Evolutionary conservation across 2,329 filamentous ascomycete genomes (phyloP), one percentile per base, ranked within the genome.

Genomic region (Pochonia chlamydosporia): DNA sequence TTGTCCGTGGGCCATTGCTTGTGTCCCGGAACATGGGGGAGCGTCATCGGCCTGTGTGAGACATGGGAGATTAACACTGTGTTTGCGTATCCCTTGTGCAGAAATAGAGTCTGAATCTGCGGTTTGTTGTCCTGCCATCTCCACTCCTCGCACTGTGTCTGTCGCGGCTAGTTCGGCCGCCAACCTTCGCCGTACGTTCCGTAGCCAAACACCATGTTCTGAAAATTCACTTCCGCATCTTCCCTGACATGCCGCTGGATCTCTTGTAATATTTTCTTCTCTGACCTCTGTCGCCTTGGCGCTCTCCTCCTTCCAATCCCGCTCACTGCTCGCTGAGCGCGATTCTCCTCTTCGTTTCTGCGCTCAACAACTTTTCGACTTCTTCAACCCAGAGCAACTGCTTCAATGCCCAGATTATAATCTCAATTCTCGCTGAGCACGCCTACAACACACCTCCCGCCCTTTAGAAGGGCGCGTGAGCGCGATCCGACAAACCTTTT

Each of bases 151-250:
- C 33, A 43, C 46, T 43, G 40, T 48, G 46, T 37, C 35, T 26
- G 30, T 43, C 26, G 33, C 43, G 47, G 43, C 40, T 46, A 14
- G 24, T 23, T 26, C 48, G 43, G 43, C 31, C 35, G 25, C 28
- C 30, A 28, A 6, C 23, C 28, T 24, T n/a, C 25, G 40, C 40
- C 40, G 40, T 25, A 24, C n/a, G 36, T 43, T 39, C 31, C 40
- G 14, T 40, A 23, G 7, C 28, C 24, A 18, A n/a, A 8, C 5
- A 5, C n/a, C 14, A 14, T 24, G 11, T 31, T 20, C 30, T 10
- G 16, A 3, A 6, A 5, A 35, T 20, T 28, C n/a, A 7, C 20
- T 39, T 28, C 33, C 20, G 25, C 18, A 6, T 39, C 31, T 5
- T 48, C 25, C 11, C 26, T 10, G 13, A n/a, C n/a, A n/a, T n/a